Percentiles rank a stretch among this genome's conserved stretches.
phyloP scores from a whole-genome alignment of 495 filamentous ascomycete species.

The Penicillium simplicissimum region DNA sequence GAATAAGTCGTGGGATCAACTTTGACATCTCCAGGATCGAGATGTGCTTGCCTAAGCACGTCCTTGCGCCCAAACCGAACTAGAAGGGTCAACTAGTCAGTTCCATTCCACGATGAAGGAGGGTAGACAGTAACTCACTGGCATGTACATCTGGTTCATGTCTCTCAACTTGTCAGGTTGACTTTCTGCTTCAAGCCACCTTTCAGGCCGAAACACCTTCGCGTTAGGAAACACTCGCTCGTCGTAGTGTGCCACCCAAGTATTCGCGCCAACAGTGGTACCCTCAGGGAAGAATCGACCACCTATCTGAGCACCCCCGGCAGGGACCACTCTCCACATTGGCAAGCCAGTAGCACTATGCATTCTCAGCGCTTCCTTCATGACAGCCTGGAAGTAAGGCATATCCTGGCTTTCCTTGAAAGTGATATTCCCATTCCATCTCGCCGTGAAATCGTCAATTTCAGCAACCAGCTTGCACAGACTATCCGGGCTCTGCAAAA shows the following conservation, averaged over 20 bases:
- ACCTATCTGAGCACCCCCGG: conserved; percentile 38
- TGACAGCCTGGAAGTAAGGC: conserved; percentile 49
- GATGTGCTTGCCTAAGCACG: conserved; percentile 52
- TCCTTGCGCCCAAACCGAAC: conserved; percentile 50
- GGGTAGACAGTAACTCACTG: conserved; percentile 25
- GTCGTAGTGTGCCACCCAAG: conserved; percentile 55
- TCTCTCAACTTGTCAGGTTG: conserved; percentile 32
- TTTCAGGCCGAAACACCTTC: conserved; percentile 34
- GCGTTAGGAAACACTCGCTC: conserved; percentile 45
- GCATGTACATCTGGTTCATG: conserved; percentile 49
- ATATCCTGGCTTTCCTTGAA: conserved; percentile 55
- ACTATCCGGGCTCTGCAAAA: conserved; percentile 41
- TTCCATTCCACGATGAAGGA: neutral
- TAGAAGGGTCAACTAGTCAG: conserved; percentile 12
- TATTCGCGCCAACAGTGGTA: conserved; percentile 54
- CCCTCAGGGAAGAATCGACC: conserved; percentile 41
- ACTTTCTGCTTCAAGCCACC: conserved; percentile 40
- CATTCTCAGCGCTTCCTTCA: conserved; percentile 48
- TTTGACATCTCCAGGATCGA: conserved; percentile 50
- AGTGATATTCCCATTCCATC: conserved; percentile 31
- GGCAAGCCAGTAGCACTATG: conserved; percentile 43
- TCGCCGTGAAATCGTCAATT: conserved; percentile 38
- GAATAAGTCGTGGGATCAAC: conserved; percentile 47
- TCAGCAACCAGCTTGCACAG: conserved; percentile 47
- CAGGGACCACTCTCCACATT: conserved; percentile 43